These are phyloP conservation scores for Ajuga chamaepitys DNA, from an alignment of 257 asterid genomes.

Conservation along the genomic window DNA sequence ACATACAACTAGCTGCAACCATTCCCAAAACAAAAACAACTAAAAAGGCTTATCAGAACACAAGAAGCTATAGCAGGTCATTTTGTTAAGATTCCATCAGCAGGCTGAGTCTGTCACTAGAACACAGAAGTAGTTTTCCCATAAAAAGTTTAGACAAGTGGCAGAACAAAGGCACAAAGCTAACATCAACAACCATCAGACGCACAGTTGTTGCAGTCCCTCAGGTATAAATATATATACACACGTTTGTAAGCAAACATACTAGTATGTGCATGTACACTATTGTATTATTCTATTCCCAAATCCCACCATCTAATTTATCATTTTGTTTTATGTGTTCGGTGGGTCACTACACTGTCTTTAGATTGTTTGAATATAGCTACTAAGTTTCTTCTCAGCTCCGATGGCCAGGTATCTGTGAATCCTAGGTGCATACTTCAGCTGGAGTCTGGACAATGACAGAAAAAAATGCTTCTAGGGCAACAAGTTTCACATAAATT, in stretches of 20 bases:
- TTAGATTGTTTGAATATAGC: background rate
- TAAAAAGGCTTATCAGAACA: background rate
- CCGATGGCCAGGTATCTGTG: background rate
- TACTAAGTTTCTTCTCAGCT: background rate
- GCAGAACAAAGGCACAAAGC: background rate
- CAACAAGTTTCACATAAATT: background rate
- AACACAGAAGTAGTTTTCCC: background rate
- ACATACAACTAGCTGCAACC: background rate
- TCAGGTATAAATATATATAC: background rate
- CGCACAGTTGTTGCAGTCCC: background rate
- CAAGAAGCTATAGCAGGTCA: background rate
- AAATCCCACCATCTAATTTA: too few species aligned
- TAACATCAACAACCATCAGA: background rate
- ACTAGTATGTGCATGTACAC: background rate
- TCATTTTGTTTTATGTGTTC: background rate
- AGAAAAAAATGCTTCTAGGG: background rate
- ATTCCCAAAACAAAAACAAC: too few species aligned
- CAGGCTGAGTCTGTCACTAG: background rate
- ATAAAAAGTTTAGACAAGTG: background rate
- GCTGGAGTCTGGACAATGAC: background rate
- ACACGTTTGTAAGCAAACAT: background rate
- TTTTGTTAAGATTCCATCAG: background rate
- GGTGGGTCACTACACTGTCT: background rate
- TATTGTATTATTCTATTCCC: background rate
- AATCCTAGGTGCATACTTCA: background rate